A percentile compares a stretch with the other conserved stretches of the same genome.
Evolutionary conservation across 2,329 filamentous ascomycete genomes (phyloP).

Genomic region (Coniochaeta sp.): DNA sequence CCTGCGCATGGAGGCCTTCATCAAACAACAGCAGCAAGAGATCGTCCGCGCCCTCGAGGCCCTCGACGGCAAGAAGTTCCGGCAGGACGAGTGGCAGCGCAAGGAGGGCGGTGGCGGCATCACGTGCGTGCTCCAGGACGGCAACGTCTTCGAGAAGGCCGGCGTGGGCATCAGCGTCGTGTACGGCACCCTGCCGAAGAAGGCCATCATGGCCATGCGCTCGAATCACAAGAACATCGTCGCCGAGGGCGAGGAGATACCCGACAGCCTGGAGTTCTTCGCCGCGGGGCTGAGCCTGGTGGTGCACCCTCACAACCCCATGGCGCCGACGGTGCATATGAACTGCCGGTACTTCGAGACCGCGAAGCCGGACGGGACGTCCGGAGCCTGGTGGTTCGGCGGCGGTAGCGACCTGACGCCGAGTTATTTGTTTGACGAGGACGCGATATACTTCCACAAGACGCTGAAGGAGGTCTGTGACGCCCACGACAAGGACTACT

Average conservation of each 20-base stretch:
- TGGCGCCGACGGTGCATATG: conserved; percentile 94
- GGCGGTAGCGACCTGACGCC: conserved; percentile 93
- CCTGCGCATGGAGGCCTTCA: conserved; percentile 92
- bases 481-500: conserved; percentile 86
- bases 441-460: conserved; percentile 93
- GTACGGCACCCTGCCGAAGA: conserved; percentile 80
- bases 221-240: conserved; percentile 89
- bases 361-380: conserved; percentile 70
- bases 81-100: conserved; percentile 77
- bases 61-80: conserved; percentile 77
- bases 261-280: conserved; percentile 89
- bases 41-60: conserved; percentile 79
- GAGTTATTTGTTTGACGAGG: conserved; percentile 90
- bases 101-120: conserved; percentile 87
- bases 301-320: conserved; percentile 87
- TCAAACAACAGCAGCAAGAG: conserved; percentile 82
- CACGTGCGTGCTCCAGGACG: conserved; percentile 90
- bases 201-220: conserved; percentile 88
- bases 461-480: conserved; percentile 91
- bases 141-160: conserved; percentile 95
- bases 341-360: conserved; percentile 99
- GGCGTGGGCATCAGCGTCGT: conserved; percentile 94
- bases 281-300: conserved; percentile 90
- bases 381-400: conserved; percentile 95
- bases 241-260: conserved; percentile 40